phyloP scores from a whole-genome alignment of 768 basidiomycete genomes.

The Lactifluus hygrophoroides region DNA sequence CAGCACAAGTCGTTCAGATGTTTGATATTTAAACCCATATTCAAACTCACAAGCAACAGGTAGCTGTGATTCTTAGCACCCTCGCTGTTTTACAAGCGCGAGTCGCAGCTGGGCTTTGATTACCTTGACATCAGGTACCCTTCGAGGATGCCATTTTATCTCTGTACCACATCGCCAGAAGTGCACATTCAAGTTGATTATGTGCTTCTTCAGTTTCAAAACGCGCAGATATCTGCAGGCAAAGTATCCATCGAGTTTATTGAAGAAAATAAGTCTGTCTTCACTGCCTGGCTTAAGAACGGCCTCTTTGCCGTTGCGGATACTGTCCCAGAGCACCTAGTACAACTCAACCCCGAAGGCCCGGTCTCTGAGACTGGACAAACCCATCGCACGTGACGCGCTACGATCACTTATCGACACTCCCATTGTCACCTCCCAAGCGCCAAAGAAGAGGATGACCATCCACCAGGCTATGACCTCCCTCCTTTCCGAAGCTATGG shows the following conservation, averaged over 20 bases:
- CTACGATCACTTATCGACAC: slow-evolving; percentile 14
- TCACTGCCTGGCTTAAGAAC: slow-evolving; percentile 9
- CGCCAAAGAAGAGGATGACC: slow-evolving; percentile 2
- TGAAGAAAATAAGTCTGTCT: slow-evolving; percentile 1
- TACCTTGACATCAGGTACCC: slow-evolving; percentile 28
- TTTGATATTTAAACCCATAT: slow-evolving; percentile 14
- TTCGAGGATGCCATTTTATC: slow-evolving; percentile 31
- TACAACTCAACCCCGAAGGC: slow-evolving; percentile 18
- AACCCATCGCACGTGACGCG: slow-evolving; percentile 12
- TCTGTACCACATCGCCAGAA: slow-evolving; percentile 29
- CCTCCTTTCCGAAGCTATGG: slow-evolving; percentile 12
- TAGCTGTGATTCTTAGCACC: slow-evolving; percentile 8
- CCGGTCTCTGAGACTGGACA: slow-evolving; percentile 14
- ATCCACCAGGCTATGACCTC: not conserved
- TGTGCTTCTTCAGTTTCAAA: slow-evolving; percentile 21
- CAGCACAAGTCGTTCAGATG: not conserved
- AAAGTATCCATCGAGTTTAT: slow-evolving; percentile 11
- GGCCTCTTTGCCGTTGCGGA: slow-evolving; percentile 19
- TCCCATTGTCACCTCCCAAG: not conserved
- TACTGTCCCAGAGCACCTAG: slow-evolving; percentile 16
- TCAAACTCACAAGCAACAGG: slow-evolving; percentile 13
- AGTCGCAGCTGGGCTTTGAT: slow-evolving; percentile 24
- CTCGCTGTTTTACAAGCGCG: slow-evolving; percentile 8
- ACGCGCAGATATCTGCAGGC: slow-evolving; percentile 21
- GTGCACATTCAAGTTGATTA: slow-evolving; percentile 34